Base-by-base conservation (phyloP, 768 basidiomycete genomes). In the Floccularia luteovirens region DNA sequence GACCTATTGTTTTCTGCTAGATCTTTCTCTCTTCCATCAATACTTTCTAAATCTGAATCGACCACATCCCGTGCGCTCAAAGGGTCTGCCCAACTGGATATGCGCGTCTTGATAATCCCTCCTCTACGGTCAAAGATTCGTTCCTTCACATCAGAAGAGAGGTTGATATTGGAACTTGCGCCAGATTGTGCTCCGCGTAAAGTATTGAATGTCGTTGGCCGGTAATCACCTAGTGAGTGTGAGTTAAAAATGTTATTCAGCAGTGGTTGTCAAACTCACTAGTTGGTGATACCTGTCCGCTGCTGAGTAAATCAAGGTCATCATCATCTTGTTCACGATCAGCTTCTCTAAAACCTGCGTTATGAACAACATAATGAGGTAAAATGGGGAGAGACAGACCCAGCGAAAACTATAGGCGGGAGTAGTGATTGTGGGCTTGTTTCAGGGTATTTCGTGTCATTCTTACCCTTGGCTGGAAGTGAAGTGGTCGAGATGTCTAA, bases 281-380 rank as follows among this genome's bases (percentile, higher is more conserved):
- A 45, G 74, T 62, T 4, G 85, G 83, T 19, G 85, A 90, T 1
- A 70, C 75, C 51, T 86, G 86, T 1, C 83, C 84, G 50, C 85
- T 88, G 55, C 86, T 88, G 36, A 82, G 58, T n/a, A 80, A 59
- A 11, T 82, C 79, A 11, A 82, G 82, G 14, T 84, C 82, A 5
- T 63, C 67, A 14, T 84, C 82, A 5, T 63, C 67, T 31, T 46
- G 43, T 24, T 65, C 61, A 34, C 52, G 41, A 21, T 49, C 52
- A 3, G 37, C 48, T 11, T 51, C 48, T 1, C 45, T 39, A 21
- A 10, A n/a, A 7, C 12, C 5, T 21, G 21, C 16, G 5, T 24
- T 20, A 11, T 10, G 16, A 7, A 12, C 7, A 19, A 10, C 5
- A 24, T 16, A 19, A 5, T 8, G 5, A 16, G 24, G 36, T 28